Percentiles rank a stretch among this genome's conserved stretches.
Evolutionary conservation across 305 asterid genomes (phyloP).

Genomic region (Lippia alba): DNA sequence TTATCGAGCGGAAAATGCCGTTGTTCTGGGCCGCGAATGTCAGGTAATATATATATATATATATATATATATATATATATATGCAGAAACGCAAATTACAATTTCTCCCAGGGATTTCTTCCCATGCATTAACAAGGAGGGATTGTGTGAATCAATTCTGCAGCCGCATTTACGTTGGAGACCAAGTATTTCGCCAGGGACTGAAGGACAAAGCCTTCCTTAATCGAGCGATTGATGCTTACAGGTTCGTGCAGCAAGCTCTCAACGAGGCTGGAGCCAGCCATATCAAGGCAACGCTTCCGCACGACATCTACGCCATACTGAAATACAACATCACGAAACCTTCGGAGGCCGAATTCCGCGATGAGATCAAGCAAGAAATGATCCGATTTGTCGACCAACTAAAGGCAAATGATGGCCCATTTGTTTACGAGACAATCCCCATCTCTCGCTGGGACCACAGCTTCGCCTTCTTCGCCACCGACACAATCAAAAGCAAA

Average conservation of each 20-base stretch:
- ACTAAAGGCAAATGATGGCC: slow-evolving; percentile 35
- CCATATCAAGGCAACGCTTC: slow-evolving; percentile 16
- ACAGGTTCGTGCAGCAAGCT: background rate
- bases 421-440: slow-evolving; percentile 22
- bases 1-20: background rate
- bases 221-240: background rate
- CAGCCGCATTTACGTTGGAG: slow-evolving; percentile 22
- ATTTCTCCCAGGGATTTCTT: too few species aligned
- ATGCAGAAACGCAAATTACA: too few species aligned
- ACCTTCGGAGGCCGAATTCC: slow-evolving; percentile 56
- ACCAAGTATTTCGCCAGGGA: background rate
- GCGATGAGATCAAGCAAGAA: slow-evolving; percentile 32
- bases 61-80: too few species aligned
- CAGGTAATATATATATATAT: too few species aligned
- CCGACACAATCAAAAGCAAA: background rate
- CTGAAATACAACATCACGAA: slow-evolving; percentile 1
- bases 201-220: background rate
- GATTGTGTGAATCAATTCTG: too few species aligned
- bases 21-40: background rate
- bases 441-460: slow-evolving; percentile 24
- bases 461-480: slow-evolving; percentile 40
- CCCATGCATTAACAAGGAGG: too few species aligned
- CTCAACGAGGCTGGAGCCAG: slow-evolving; percentile 26
- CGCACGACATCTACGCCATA: background rate
- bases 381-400: slow-evolving; percentile 16